These are phyloP conservation scores for Aspergillus tanneri DNA, from an alignment of 2,329 filamentous ascomycete species.

Conservation along the genomic window DNA sequence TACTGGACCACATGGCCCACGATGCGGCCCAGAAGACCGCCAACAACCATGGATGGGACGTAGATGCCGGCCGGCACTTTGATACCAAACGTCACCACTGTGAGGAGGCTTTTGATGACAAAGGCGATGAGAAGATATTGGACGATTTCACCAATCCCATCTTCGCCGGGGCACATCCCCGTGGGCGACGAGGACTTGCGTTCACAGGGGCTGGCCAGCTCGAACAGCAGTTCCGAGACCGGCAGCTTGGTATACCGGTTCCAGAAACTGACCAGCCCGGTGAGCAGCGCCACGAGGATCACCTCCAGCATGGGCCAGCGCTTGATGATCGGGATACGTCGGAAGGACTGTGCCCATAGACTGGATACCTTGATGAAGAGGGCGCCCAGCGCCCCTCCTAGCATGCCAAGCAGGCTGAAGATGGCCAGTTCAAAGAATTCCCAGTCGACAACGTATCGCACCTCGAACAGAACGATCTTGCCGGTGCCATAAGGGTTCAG, in stretches of 20 bases:
- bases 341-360: slow-evolving; percentile 85
- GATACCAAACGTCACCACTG: slow-evolving; percentile 89
- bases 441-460: slow-evolving; percentile 89
- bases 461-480: slow-evolving; percentile 96
- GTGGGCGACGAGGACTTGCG: slow-evolving; percentile 61
- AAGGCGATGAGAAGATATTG: slow-evolving; percentile 73
- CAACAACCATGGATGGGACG: slow-evolving; percentile 97
- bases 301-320: slow-evolving; percentile 83
- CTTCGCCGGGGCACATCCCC: slow-evolving; percentile 73
- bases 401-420: slow-evolving; percentile 80
- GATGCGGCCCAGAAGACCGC: slow-evolving; percentile 83
- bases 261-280: slow-evolving; percentile 87
- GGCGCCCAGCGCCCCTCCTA: slow-evolving; percentile 82
- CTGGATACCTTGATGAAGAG: slow-evolving; percentile 95
- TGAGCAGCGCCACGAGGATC: slow-evolving; percentile 78
- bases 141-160: slow-evolving; percentile 78
- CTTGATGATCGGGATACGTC: slow-evolving; percentile 77
- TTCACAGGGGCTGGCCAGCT: slow-evolving; percentile 85
- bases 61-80: slow-evolving; percentile 97
- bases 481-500: slow-evolving; percentile 92
- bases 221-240: slow-evolving; percentile 85
- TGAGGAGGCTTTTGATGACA: slow-evolving; percentile 84
- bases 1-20: slow-evolving; percentile 85
- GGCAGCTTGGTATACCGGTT: slow-evolving; percentile 85
- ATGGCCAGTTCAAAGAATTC: slow-evolving; percentile 83